Conservation (phyloP, 1,284 basidiomycete genomes). For the Ganoderma lucidum region DNA sequence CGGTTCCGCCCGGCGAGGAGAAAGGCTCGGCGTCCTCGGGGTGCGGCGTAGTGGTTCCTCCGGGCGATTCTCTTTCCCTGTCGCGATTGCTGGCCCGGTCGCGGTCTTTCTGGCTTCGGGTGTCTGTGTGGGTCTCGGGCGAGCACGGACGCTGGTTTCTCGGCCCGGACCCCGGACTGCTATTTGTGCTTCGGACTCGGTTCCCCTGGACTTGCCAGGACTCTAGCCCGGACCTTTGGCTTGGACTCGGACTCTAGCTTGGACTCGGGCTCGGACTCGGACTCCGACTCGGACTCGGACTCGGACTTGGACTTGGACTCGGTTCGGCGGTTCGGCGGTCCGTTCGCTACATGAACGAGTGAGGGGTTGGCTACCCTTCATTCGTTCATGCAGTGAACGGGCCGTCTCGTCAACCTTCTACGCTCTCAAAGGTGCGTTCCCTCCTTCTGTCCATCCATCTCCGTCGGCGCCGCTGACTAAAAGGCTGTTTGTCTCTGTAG, state of each 20-base stretch:
- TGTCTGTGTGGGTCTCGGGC: not conserved
- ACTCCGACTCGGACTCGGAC: not conserved
- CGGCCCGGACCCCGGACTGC: not conserved
- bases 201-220: not conserved
- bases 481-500: not conserved
- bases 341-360: not conserved
- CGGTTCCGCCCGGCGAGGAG: not conserved
- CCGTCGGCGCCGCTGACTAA: not conserved
- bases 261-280: not conserved
- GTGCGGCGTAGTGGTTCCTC: not conserved
- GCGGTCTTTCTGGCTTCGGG: not conserved
- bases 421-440: not conserved
- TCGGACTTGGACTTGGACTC: not conserved
- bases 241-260: not conserved
- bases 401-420: not conserved
- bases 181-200: not conserved
- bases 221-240: not conserved
- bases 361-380: slow-evolving; percentile 7
- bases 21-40: not conserved
- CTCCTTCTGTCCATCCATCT: not conserved
- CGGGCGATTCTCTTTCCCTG: not conserved
- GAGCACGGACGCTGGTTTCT: not conserved
- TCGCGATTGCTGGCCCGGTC: slow-evolving; percentile 2
- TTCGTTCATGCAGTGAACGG: not conserved
- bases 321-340: not conserved